Evolutionary conservation across 192 early-diverging fungal genomes (phyloP), one percentile per base, ranked within the genome.

Genomic region (Backusella sp.): DNA sequence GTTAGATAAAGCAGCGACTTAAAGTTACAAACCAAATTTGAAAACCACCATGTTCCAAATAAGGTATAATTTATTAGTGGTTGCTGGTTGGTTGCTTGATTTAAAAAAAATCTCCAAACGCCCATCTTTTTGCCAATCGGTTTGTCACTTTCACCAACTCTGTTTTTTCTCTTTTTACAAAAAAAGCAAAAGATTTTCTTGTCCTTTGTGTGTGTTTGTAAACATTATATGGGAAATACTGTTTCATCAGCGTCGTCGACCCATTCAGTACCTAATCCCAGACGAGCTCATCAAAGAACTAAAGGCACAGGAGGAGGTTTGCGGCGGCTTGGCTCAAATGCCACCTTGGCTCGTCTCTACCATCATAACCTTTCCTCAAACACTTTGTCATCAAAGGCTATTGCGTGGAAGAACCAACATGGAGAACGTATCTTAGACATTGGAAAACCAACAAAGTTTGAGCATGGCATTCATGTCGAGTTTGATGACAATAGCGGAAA

Each of bases 401-500:
- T 46, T 44, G 69, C 37, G 9, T 70, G 69, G 69, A 70, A 11
- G 41, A 46, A 41, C 36, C 67, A 72, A 35, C 56, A 73, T 7
- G 35, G 53, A n/a, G 84, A 85, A 72, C 84, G 76, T 37, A 83
- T 86, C 73, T 59, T 86, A 42, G 84, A 84, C 75, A 88, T 88
- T 32, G 78, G 87, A 44, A 85, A 85, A 30, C 87, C 87, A 6
- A 88, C 87, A 2, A 82, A 85, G 69, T 82, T 88, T 65, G 87
- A 88, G 53, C 87, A 88, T 72, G 87, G 87, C 4, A 86, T 88
- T 66, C 87, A 88, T 77, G 87, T 88, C 21, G 87, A 86, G 56
- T 88, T 82, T 69, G 82, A 88, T 70, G 69, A 69, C 11, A 75
- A 84, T 37, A 81, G 78, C 41, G 84, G 85, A 32, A 86, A 84